phyloP scores from a whole-genome alignment of 179 eudicot species.

The Spergularia azorica region DNA sequence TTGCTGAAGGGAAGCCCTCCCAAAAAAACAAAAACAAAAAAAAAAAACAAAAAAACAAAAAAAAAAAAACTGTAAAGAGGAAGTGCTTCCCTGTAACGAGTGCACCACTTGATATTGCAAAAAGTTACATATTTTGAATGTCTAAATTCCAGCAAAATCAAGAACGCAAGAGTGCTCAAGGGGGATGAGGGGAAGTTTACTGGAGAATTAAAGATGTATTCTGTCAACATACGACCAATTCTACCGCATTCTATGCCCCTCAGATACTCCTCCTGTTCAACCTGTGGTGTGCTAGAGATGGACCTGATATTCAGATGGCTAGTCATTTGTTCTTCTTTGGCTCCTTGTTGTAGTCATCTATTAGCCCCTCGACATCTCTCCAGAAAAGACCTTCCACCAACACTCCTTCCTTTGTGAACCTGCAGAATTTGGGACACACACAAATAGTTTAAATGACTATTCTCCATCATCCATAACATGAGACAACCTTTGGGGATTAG shows the following conservation, averaged over 20 bases:
- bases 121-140: background rate
- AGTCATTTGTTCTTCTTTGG: slow-evolving; percentile 78
- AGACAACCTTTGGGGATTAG: background rate
- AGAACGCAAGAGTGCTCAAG: background rate
- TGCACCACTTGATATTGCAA: background rate
- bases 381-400: slow-evolving; percentile 95
- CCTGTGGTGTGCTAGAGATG: background rate
- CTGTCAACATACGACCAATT: slow-evolving; percentile 24
- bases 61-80: too few relatives aligned
- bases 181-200: background rate
- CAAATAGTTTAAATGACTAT: background rate
- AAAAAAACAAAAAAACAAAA: too few relatives aligned
- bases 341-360: slow-evolving; percentile 72
- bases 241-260: slow-evolving; percentile 18
- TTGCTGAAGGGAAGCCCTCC: too few relatives aligned
- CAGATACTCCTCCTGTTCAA: slow-evolving; percentile 10
- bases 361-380: slow-evolving; percentile 78
- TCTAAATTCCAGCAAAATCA: slow-evolving; percentile 19
- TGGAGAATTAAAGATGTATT: slow-evolving; percentile 11
- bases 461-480: background rate
- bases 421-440: slow-evolving; percentile 26
- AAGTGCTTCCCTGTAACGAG: background rate
- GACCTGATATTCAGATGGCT: background rate
- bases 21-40: too few relatives aligned
- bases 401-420: slow-evolving; percentile 96